phyloP scores from a whole-genome alignment of 441 rosid species.

The Macaranga tanarius region DNA sequence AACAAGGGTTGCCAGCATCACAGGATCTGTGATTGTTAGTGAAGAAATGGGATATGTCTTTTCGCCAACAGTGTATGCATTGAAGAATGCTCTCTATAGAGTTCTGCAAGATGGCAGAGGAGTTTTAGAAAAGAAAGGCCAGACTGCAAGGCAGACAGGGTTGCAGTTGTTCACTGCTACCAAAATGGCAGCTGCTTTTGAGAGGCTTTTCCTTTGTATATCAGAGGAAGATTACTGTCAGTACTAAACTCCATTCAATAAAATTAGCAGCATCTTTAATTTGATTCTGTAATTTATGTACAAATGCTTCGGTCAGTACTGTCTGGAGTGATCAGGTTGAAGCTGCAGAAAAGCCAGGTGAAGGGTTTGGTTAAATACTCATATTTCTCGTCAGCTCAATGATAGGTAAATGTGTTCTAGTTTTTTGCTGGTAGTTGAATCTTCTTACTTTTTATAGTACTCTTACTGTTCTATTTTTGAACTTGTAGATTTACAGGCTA shows the following conservation, averaged over 20 bases:
- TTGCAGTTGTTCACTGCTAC: slow-evolving; percentile 70
- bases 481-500: neutral
- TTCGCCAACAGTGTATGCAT: slow-evolving; percentile 64
- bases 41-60: slow-evolving; percentile 65
- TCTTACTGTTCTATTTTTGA: neutral
- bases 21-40: slow-evolving; percentile 63
- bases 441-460: slow-evolving; percentile 6
- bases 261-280: neutral
- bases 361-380: neutral
- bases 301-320: neutral
- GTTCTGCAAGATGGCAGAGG: slow-evolving; percentile 58
- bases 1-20: slow-evolving; percentile 79
- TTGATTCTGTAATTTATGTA: neutral
- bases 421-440: neutral
- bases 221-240: slow-evolving; percentile 40
- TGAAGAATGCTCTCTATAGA: slow-evolving; percentile 47
- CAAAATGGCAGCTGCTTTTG: slow-evolving; percentile 85
- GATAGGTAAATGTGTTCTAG: neutral
- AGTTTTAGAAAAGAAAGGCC: slow-evolving; percentile 64
- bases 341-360: neutral
- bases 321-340: neutral
- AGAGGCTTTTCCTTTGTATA: slow-evolving; percentile 75
- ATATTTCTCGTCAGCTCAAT: neutral
- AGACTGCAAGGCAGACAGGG: slow-evolving; percentile 56
- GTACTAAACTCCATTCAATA: slow-evolving; percentile 21